Evolutionary conservation across 2,329 filamentous ascomycete genomes (phyloP), one percentile per base, ranked within the genome.

Genomic region (Ophiostoma tasmaniense): DNA sequence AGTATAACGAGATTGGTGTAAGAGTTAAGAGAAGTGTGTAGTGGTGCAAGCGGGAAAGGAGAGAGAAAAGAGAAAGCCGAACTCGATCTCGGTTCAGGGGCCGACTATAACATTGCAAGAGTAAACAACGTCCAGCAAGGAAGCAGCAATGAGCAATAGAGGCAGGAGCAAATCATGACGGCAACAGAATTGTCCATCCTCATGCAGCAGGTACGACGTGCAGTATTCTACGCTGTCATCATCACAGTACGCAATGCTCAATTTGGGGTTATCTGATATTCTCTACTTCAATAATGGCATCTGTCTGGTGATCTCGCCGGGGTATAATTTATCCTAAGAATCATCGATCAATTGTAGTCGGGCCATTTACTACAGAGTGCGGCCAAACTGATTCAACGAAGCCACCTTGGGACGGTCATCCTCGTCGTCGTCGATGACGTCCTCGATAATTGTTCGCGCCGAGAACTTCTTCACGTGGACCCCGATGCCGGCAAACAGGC

Each of bases 401-500:
- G 5, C 6, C 42, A 2, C 2, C 42, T n/a, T n/a, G n/a, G n/a
- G 42, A 2, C 42, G 4, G 20, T 55, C 55, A 1, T 67, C 68
- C 7, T 70, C 69, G 11, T 70, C 69, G 28, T 67, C 52, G n/a
- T 66, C 65, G 37, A 70, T 64, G 10, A 68, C 4, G 17, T 70
- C 69, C 35, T 70, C 69, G 10, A 30, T 11, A 3, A 25, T 10
- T 75, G 90, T 35, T 0, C 79, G 81, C 66, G 84, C 79, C 0
- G 82, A 81, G 69, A 80, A 83, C 73, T 83, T 83, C 7, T 73
- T 73, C 30, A 87, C 50, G 2, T 70, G 68, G 2, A 73, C 65
- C 0, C 79, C 80, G 10, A 77, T 75, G 0, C 80, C 82, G 0
- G 82, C 76, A 70, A 83, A 85, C 42, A 87, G 72, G 67, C 83